Evolutionary conservation across 768 basidiomycete genomes (phyloP), one percentile per base, ranked within the genome.

Genomic region (Cystofilobasidium capitatum): DNA sequence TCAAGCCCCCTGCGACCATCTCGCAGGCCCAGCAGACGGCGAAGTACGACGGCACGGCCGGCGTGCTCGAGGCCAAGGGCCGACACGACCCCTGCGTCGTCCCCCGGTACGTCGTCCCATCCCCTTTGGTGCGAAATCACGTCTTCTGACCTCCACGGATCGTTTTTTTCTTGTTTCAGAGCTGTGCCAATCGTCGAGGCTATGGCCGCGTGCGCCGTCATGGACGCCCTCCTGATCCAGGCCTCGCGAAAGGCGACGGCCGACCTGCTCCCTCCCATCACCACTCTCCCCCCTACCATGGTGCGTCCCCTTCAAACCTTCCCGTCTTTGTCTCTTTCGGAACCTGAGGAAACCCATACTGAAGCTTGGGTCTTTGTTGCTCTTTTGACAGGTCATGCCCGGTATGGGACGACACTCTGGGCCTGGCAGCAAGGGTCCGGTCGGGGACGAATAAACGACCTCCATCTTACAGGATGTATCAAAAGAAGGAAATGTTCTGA

Each of bases 1-100:
- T 99, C 84, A 99, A 99, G 80, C 91, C 91, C 22, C 96, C 96
- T 64, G 96, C 96, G 57, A 99, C 96, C 64, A 99, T 99, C 76
- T 89, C 91, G 29, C 91, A 89, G 76, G 81, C 85, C 35, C 96
- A 99, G 78, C 76, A 81, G 58, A 99, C 96, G 31, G 91, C 88
- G 14, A 87, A 89, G 77, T 99, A 99, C 77, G 86, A 96, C 75
- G 96, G 96, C 35, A 88, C 89, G 13, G 80, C 84, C 1, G 96
- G 96, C 31, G 83, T 82, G 44, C 83, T 99, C 62, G 91, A 91
- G 16, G 88, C 96, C 42, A 83, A 91, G 37, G 96, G 96, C 16
- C 83, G 96, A 62, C 94, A 98, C 78, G 94, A 97, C 75, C 92
- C 94, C 22, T 97, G 94, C 76, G 94, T 99, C 54, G 91, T 99